A percentile compares a stretch with the other conserved stretches of the same genome.
Conservation (phyloP, 164 flowering plant species). For the Vitis riparia region DNA sequence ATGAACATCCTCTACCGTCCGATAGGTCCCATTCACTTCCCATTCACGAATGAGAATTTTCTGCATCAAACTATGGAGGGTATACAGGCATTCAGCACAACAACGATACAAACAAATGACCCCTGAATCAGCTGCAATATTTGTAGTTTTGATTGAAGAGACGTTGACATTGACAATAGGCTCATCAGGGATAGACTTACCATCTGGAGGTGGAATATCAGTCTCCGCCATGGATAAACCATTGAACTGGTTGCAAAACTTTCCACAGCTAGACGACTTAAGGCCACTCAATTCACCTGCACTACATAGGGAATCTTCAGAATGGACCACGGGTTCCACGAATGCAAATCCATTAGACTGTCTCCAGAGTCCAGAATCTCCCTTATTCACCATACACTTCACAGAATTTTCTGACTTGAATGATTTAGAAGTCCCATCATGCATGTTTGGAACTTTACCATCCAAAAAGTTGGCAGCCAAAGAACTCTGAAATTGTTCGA, state of each 20-base stretch:
- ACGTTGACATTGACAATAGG: constrained; percentile 10
- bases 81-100: constrained; percentile 58
- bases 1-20: constrained; percentile 70
- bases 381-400: constrained; percentile 16
- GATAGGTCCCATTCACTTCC: constrained; percentile 31
- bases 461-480: constrained; percentile 11
- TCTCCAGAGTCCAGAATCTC: constrained; percentile 22
- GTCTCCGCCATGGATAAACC: constrained; percentile 19
- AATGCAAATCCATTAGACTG: constrained; percentile 38
- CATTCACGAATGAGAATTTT: constrained; percentile 43
- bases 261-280: constrained; percentile 15
- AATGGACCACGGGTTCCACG: constrained; percentile 12
- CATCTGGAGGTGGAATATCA: constrained; percentile 13
- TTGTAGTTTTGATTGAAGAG: constrained; percentile 7
- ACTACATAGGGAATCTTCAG: constrained; percentile 16
- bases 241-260: constrained; percentile 15
- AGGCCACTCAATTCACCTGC: constrained; percentile 14
- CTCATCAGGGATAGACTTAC: constrained; percentile 13
- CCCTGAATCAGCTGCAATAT: constrained; percentile 25
- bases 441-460: constrained; percentile 16
- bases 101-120: constrained; percentile 53
- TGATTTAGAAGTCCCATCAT: constrained; percentile 16
- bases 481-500: constrained; percentile 15
- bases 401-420: constrained; percentile 15
- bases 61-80: constrained; percentile 42